Percentiles rank a stretch among this genome's conserved stretches.
phyloP scores from a whole-genome alignment of 768 basidiomycete genomes.

The Tylopilus subfusipes region DNA sequence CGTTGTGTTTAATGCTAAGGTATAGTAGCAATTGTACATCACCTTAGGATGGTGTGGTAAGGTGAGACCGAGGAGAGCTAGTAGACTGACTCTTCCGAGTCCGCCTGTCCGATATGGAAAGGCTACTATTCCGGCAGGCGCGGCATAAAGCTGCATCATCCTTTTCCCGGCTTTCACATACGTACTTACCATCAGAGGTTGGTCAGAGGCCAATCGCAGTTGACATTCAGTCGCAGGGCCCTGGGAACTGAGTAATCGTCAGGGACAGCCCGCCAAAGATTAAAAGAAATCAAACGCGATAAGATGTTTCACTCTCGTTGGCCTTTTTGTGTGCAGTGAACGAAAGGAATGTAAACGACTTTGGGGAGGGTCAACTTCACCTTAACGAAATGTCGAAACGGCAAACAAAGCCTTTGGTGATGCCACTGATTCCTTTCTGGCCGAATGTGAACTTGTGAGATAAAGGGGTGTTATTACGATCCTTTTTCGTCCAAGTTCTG shows the following conservation, averaged over 20 bases:
- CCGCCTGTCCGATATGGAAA: not conserved
- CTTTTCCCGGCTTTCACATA: not conserved
- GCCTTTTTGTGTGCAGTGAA: not conserved
- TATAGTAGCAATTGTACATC: not conserved
- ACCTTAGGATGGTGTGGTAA: not conserved
- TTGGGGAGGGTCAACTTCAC: not conserved
- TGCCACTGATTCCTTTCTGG: not conserved
- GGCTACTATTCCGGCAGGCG: not conserved
- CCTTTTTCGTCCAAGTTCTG: not conserved
- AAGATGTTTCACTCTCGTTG: too few relatives aligned
- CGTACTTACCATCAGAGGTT: not conserved
- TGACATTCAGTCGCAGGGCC: not conserved
- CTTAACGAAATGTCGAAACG: not conserved
- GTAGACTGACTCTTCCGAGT: not conserved
- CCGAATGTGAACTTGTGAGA: not conserved
- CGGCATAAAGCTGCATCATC: not conserved
- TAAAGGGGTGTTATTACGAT: not conserved
- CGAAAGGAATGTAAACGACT: slow-evolving; percentile 3
- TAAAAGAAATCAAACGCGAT: not conserved
- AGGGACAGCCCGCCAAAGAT: not conserved
- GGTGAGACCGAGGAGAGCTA: not conserved
- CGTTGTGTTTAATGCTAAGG: not conserved
- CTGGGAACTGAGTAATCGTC: not conserved
- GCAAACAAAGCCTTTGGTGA: not conserved
- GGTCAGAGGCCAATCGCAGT: not conserved